Base-by-base conservation (phyloP, 1,139 yeast genomes). In the Taphrina wiesneri region DNA sequence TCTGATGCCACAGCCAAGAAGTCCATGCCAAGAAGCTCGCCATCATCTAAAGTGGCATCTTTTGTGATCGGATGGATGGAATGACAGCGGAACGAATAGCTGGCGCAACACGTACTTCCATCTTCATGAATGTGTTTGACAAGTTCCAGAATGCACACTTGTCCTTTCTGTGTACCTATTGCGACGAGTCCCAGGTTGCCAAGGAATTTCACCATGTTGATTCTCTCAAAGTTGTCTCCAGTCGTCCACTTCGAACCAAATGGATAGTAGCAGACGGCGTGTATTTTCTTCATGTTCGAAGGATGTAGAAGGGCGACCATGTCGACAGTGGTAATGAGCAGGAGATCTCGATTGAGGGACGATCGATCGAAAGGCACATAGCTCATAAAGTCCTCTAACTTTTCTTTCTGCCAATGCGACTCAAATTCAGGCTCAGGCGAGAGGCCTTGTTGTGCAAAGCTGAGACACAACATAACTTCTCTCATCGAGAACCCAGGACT, bases 81-180 rank as follows among this genome's bases (percentile, higher is more conserved):
- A 13, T 21, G 28, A 34, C 56, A 52, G 11, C 43, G 28, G 15
- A 52, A 34, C 5, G 56, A 52, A 17, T 32, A 52, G 56, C 56
- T 52, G 11, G 23, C 28, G 4, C 15, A 15, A 19, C 19, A n/a
- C 7, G 41, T 11, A 2, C 30, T 28, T 19, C 15, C 43, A 2
- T 30, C n/a, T 13, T 15, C 3, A 7, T 52, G 45, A 32, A 34
- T 6, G 19, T 59, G 41, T 36, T 47, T 60, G 85, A 7, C 78
- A 82, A 1, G 77, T 93, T 71, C 88, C 85, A 68, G 71, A 83
- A 28, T 90, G 90, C 0, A 57, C 86, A 1, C 78, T 85, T n/a
- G 85, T 84, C 68, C 83, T 85, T 85, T 74, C 86, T 5, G 76
- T 86, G 65, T 72, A 74, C 41, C 82, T 86, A 84, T 79, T 76